A percentile compares a stretch with the other conserved stretches of the same genome.
phyloP scores from a whole-genome alignment of 1,284 basidiomycete genomes.

The Meripilus lineatus region DNA sequence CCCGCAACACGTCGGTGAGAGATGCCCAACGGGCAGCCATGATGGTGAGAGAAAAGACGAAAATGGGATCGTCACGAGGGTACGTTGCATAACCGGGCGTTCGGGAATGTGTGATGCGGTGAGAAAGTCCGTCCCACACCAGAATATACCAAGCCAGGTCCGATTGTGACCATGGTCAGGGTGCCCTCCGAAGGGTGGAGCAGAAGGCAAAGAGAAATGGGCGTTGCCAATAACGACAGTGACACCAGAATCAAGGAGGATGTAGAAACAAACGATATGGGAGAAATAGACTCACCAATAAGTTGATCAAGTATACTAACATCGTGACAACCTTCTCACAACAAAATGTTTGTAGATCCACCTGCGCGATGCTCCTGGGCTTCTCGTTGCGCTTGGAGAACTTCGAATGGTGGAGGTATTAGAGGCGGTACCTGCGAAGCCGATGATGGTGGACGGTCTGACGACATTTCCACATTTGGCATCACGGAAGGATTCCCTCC shows the following conservation, averaged over 20 bases:
- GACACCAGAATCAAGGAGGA: background rate
- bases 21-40: constrained; percentile 1
- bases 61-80: constrained; percentile 5
- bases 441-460: constrained; percentile 17
- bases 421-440: constrained; percentile 18
- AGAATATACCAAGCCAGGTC: background rate
- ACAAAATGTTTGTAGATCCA: constrained; percentile 1
- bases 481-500: constrained; percentile 13
- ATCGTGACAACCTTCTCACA: background rate
- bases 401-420: constrained; percentile 14
- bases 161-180: background rate
- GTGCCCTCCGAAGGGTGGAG: background rate
- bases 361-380: constrained; percentile 1
- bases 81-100: constrained; percentile 1
- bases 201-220: background rate
- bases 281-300: constrained; percentile 9
- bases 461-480: constrained; percentile 2
- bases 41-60: constrained; percentile 2
- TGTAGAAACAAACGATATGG: background rate
- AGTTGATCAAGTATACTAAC: constrained; percentile 8
- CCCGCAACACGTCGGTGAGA: background rate
- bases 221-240: background rate
- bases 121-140: background rate
- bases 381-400: constrained; percentile 4
- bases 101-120: constrained; percentile 5